phyloP scores from a whole-genome alignment of 2,329 filamentous ascomycete genomes.

The Aureobasidium namibiae region DNA sequence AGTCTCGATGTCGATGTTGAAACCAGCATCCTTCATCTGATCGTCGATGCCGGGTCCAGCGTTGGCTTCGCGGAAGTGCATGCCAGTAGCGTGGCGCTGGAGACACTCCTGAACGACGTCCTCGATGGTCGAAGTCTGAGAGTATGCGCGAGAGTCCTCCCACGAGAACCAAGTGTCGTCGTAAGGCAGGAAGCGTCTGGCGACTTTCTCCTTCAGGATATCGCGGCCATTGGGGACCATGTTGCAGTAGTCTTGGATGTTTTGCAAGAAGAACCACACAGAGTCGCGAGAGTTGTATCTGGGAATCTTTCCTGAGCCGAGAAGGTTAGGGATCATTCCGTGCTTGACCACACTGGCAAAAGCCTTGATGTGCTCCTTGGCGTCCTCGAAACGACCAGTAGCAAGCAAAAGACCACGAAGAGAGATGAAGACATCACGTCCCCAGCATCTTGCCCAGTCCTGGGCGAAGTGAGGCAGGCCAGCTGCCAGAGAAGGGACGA shows the following conservation, averaged over 20 bases:
- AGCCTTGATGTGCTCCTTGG: constrained; percentile 85
- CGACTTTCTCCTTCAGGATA: constrained; percentile 68
- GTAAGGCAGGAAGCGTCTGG: constrained; percentile 83
- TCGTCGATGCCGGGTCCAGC: constrained; percentile 79
- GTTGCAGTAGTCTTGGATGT: constrained; percentile 84
- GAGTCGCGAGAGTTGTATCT: constrained; percentile 95
- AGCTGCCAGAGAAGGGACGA: constrained; percentile 80
- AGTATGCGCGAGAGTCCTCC: constrained; percentile 79
- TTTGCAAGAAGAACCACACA: constrained; percentile 95
- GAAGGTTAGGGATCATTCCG: constrained; percentile 92
- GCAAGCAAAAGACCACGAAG: constrained; percentile 85
- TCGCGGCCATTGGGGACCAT: constrained; percentile 69
- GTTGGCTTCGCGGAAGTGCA: constrained; percentile 91
- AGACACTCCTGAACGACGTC: constrained; percentile 91
- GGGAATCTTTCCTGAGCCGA: constrained; percentile 76
- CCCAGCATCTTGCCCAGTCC: constrained; percentile 95
- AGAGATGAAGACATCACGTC: constrained; percentile 93
- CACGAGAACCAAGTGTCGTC: constrained; percentile 89
- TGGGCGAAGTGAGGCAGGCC: constrained; percentile 90
- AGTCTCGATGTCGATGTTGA: constrained; percentile 82
- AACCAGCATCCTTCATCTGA: constrained; percentile 88
- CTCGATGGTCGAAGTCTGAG: constrained; percentile 69
- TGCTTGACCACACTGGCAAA: constrained; percentile 97
- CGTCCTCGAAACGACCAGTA: constrained; percentile 80
- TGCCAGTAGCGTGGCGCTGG: constrained; percentile 80